Base-by-base conservation (phyloP, 345 rosid genomes). In the Gossypium turneri region DNA sequence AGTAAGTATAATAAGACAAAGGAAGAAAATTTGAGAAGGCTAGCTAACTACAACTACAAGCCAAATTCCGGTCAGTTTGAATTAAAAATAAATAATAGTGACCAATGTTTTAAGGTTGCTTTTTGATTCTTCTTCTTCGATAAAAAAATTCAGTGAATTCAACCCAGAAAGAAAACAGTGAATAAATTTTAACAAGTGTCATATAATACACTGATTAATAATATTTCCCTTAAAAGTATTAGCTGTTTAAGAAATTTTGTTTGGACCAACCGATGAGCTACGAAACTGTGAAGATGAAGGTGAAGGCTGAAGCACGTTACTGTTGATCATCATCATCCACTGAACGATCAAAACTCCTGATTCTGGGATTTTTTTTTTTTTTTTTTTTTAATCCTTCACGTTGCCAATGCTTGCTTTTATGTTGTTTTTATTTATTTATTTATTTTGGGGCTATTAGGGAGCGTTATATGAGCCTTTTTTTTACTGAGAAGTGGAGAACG, bases 241-340 rank as follows among this genome's bases (percentile, higher is more conserved):
- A 25, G 63, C 16, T 24, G 27, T 22, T 22, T 58, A 5, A 24
- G 63, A 22, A 58, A 34, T 10, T 2, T 51, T 57, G 62, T 58
- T 12, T 7, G 34, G 2, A 57, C 29, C 20, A 8, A 57, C 29
- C 57, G 57, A 52, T 52, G 20, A 17, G 13, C 29, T 22, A 12
- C 10, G 61, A 20, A 57, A 52, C 0, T 29, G 45, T 61, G 66
- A 61, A 29, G 45, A 10, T 61, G 65, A 60, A 60, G 41, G 10
- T 60, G 65, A 60, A 60, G 41, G 43, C 34, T 22, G 34, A 58
- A 58, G 34, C 63, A 29, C 66, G n/a, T 61, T 61, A 29, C 6
- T 29, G n/a, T 56, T 56, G 60, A 10, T 56, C 20, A 56, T 53
- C 58, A 60, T 60, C 65, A 27, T 60, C 65, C 65, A 60, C 41